Evolutionary conservation across 306 rosid species (phyloP), one percentile per base, ranked within the genome.

Genomic region (Abrus pulchellus): DNA sequence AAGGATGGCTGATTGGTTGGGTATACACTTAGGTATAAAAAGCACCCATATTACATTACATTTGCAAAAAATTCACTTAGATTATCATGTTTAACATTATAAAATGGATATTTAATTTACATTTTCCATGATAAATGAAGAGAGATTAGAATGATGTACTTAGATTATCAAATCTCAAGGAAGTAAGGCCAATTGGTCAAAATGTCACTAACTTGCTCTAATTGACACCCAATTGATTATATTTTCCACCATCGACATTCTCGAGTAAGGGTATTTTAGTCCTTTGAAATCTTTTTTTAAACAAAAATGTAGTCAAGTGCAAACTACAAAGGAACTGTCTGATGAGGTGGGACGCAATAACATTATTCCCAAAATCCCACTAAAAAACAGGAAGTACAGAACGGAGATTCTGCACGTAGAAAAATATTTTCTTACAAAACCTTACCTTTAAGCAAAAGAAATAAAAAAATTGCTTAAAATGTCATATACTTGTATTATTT

Each of bases 271-370:
- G 68, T 33, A 49, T 74, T 68, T 49, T 60, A 43, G 84, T 52
- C 81, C 30, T 1, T 30, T 3, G 55, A 33, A 9, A 43, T 9
- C 43, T 6, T 2, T 33, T 53, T 0, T 43, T 53, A 4, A 48
- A 50, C 11, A 28, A 61, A 72, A 84, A 60, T 68, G 52, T 61
- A 52, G 43, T 27, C 52, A 27, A 65, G 64, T 53, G 75, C 82
- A 75, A 78, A 53, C 38, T 72, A 80, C 64, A 72, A 77, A 77
- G 75, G 68, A 41, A 68, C 76, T 48, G 76, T 68, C 33, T 79
- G 30, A 60, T 84, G 87, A 84, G 84, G 74, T 84, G 87, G 78
- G 75, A 61, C 28, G 84, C 87, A 80, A 75, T 38, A 27, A 62
- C 64, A 13, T 70, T 47, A 55, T 54, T 55, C 64, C 47, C 62